Evolutionary conservation across 73 alveolate genomes (phyloP).

Genomic region (Blepharisma japonicum): DNA sequence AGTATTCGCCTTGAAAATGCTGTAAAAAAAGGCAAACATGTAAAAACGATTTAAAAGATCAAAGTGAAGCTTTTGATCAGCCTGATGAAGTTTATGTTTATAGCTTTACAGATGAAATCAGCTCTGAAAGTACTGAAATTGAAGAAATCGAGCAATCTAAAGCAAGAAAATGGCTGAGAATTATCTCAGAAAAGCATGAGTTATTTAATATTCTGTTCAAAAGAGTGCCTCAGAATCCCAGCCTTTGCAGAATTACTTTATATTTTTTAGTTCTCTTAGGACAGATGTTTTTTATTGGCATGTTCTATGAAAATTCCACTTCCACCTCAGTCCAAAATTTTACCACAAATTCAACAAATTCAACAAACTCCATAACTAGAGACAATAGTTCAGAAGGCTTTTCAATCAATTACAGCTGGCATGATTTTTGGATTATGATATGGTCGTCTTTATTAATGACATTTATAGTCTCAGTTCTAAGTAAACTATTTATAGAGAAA

Average conservation of each 20-base stretch:
- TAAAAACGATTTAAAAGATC: too few relatives aligned
- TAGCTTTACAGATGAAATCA: too few relatives aligned
- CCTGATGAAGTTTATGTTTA: too few relatives aligned
- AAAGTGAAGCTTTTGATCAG: too few relatives aligned
- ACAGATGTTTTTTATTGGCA: constrained; percentile 17
- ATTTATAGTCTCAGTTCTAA: background rate
- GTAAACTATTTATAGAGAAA: background rate
- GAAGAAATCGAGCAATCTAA: too few relatives aligned
- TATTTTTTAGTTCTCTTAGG: background rate
- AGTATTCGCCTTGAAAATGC: too few relatives aligned
- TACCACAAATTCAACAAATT: too few relatives aligned
- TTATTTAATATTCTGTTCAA: background rate
- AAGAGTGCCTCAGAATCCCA: background rate
- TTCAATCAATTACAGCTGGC: background rate
- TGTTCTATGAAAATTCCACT: background rate
- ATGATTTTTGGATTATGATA: background rate
- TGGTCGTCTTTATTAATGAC: background rate
- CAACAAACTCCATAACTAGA: background rate
- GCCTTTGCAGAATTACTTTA: constrained; percentile 3
- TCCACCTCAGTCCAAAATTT: background rate
- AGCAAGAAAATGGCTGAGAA: too few relatives aligned
- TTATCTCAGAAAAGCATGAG: background rate
- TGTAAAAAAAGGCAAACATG: too few relatives aligned
- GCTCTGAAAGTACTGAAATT: too few relatives aligned
- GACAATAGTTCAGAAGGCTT: background rate